Evolutionary conservation across 2,329 filamentous ascomycete genomes (phyloP).

Genomic region (Pseudocercospora fijiensis): DNA sequence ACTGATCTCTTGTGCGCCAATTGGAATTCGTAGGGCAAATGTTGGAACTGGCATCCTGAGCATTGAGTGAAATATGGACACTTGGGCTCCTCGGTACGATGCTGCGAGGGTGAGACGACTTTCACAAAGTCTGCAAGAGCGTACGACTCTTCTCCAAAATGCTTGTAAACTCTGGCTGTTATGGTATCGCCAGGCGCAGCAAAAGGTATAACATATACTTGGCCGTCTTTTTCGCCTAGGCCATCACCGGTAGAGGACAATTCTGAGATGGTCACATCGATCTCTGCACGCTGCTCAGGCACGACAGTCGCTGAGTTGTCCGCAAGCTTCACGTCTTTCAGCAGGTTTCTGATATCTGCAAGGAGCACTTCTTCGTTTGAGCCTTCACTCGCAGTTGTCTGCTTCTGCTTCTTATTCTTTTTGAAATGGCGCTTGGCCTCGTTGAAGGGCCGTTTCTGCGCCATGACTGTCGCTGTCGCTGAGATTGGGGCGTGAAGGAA

Average conservation of each 20-base stretch:
- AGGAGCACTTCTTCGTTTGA: constrained; percentile 52
- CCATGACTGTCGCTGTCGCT: constrained; percentile 26
- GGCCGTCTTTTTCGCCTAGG: constrained; percentile 67
- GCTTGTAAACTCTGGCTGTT: constrained; percentile 74
- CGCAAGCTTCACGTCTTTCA: constrained; percentile 37
- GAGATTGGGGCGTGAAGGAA: background rate
- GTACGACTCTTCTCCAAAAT: constrained; percentile 65
- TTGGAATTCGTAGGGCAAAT: constrained; percentile 86
- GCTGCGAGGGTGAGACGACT: constrained; percentile 68
- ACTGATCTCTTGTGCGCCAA: constrained; percentile 79
- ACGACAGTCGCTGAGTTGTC: constrained; percentile 18
- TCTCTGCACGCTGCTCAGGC: constrained; percentile 68
- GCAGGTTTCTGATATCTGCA: constrained; percentile 46
- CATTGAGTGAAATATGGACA: constrained; percentile 88
- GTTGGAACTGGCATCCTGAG: constrained; percentile 95
- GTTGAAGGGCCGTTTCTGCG: constrained; percentile 41
- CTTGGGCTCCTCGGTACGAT: constrained; percentile 71
- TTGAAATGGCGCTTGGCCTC: constrained; percentile 42
- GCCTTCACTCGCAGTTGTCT: constrained; percentile 44
- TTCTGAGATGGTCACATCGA: constrained; percentile 76
- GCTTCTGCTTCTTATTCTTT: constrained; percentile 52
- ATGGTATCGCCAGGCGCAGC: constrained; percentile 80
- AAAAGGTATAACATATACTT: constrained; percentile 87
- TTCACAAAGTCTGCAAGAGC: constrained; percentile 79
- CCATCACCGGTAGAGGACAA: constrained; percentile 92